Percentiles rank a stretch among this genome's conserved stretches.
These are phyloP conservation scores for Apiotrichum mycotoxinovorans DNA, from an alignment of 1,284 basidiomycete genomes.

Conservation along the genomic window DNA sequence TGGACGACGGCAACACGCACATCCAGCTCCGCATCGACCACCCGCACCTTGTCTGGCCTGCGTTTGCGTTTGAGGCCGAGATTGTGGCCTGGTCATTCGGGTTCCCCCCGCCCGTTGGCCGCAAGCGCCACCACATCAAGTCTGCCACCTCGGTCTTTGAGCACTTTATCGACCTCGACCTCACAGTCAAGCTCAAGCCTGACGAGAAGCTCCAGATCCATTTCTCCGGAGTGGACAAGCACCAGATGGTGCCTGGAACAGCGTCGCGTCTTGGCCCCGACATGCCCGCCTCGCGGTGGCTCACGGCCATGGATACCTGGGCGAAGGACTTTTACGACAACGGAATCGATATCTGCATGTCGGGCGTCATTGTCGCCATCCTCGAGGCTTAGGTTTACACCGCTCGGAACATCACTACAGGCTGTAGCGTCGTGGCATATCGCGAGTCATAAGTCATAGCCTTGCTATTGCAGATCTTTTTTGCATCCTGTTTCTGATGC, in stretches of 20 bases:
- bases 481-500: no score
- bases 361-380: conserved; percentile 41
- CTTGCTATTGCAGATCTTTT: no score
- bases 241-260: conserved; percentile 48
- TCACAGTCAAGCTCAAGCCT: conserved; percentile 27
- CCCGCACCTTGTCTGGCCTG: conserved; percentile 60
- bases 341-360: conserved; percentile 41
- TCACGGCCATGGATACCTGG: conserved; percentile 44
- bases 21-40: conserved; percentile 72
- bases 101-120: conserved; percentile 65
- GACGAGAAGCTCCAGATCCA: conserved; percentile 34
- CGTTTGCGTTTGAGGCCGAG: conserved; percentile 87
- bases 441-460: no score
- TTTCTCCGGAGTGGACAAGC: conserved; percentile 45
- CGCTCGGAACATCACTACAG: no score
- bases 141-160: conserved; percentile 48
- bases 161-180: conserved; percentile 35
- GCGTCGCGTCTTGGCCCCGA: conserved; percentile 34
- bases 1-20: conserved; percentile 57
- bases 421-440: no score
- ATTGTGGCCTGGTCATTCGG: conserved; percentile 82
- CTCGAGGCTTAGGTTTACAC: conserved; percentile 37
- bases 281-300: conserved; percentile 42
- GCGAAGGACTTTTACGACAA: conserved; percentile 34
- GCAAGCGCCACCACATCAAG: conserved; percentile 85